A percentile compares a stretch with the other conserved stretches of the same genome.
Conservation (phyloP, 306 rosid genomes). For the Sesbania bispinosa region DNA sequence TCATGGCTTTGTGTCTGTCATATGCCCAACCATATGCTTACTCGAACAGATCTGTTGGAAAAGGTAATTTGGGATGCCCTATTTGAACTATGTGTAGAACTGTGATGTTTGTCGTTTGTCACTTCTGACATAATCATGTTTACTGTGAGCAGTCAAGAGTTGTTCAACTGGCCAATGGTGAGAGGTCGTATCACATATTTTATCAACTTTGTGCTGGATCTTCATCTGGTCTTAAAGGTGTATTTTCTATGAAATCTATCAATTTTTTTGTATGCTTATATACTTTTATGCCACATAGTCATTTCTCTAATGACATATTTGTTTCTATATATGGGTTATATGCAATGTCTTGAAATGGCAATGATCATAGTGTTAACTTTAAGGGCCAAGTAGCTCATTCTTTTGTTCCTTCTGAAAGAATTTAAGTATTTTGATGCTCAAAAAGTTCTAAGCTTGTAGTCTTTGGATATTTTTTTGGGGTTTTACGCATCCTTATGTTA, state of each 20-base stretch:
- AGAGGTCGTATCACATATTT: slow-evolving; percentile 85
- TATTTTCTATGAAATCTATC: slow-evolving; percentile 3
- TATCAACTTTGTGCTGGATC: slow-evolving; percentile 99
- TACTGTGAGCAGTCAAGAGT: slow-evolving; percentile 85
- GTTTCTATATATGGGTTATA: slow-evolving; percentile 3
- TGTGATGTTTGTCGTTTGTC: slow-evolving; percentile 14
- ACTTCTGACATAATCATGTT: slow-evolving; percentile 31
- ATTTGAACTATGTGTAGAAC: slow-evolving; percentile 25
- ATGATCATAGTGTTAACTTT: background rate
- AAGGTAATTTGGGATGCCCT: slow-evolving; percentile 73
- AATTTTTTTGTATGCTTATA: slow-evolving; percentile 2
- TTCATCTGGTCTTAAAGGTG: slow-evolving; percentile 72
- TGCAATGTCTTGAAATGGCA: slow-evolving; percentile 7
- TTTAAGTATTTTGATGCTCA: slow-evolving; percentile 9
- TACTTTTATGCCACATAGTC: background rate
- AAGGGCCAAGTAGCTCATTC: slow-evolving; percentile 19
- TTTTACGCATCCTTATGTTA: background rate
- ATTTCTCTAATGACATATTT: slow-evolving; percentile 10
- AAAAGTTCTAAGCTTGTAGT: background rate
- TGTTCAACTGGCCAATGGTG: slow-evolving; percentile 62
- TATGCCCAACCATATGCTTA: slow-evolving; percentile 25
- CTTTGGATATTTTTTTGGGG: background rate
- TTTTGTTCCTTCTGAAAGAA: background rate
- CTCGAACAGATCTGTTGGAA: slow-evolving; percentile 64
- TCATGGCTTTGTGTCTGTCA: slow-evolving; percentile 31